Evolutionary conservation across 768 basidiomycete genomes (phyloP).

Genomic region (Sarcodon sp.): DNA sequence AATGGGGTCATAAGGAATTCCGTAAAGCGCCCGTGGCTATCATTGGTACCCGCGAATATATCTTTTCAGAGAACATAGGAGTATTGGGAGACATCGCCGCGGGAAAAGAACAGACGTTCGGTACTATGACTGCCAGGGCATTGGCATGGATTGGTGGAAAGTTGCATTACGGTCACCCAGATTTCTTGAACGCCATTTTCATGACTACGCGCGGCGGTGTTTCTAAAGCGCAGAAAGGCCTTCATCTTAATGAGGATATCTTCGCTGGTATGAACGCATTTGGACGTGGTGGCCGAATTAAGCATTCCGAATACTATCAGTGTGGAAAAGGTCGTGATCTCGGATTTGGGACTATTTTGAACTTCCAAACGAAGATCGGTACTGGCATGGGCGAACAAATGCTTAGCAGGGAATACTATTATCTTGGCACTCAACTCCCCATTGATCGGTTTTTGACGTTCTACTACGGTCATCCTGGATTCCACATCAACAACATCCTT

Average conservation of each 20-base stretch:
- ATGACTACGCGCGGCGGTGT: conserved; percentile 99
- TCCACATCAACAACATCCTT: conserved; percentile 99
- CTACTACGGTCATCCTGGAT: conserved; percentile 98
- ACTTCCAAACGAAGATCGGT: conserved; percentile 99
- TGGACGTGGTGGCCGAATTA: conserved; percentile 96
- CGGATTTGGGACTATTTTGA: conserved; percentile 97
- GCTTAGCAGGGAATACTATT: conserved; percentile 99
- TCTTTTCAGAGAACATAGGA: conserved; percentile 99
- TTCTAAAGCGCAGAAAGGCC: conserved; percentile 97
- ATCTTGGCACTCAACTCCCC: conserved; percentile 94
- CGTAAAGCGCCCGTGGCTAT: conserved; percentile 87
- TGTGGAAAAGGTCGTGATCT: conserved; percentile 99
- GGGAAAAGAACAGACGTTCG: conserved; percentile 99
- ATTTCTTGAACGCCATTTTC: conserved; percentile 96
- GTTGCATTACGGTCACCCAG: conserved; percentile 97
- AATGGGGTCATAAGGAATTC: conserved; percentile 93
- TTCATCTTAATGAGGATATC: conserved; percentile 99
- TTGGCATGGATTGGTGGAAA: conserved; percentile 98
- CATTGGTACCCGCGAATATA: conserved; percentile 97
- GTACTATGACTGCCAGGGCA: conserved; percentile 92
- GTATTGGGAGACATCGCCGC: conserved; percentile 98
- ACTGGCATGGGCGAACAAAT: conserved; percentile 99
- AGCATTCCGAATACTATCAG: conserved; percentile 99
- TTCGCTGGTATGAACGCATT: conserved; percentile 99
- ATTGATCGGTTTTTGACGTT: conserved; percentile 98